Base-by-base conservation (phyloP, 805 yeast species). In the Nakazawaea ernobii region DNA sequence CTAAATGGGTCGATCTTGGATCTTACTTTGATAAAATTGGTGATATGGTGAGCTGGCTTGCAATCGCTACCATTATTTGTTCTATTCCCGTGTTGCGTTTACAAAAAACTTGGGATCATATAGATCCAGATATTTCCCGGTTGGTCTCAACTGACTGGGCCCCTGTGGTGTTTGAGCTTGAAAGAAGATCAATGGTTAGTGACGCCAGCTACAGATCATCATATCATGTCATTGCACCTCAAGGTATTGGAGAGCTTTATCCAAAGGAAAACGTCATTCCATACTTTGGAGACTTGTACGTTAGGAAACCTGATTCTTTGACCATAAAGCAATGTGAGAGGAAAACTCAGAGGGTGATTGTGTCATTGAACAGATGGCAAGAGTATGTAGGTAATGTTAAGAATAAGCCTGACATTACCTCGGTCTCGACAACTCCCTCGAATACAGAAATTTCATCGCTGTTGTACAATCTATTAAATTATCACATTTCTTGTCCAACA, bases 1-100 rank as follows among this genome's bases (percentile, higher is more conserved):
- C 81, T 41, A 84, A 80, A 59, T 92, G 98, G 98, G 85, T 91
- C 38, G 80, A 81, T 51, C 70, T 92, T 39, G 98, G 97, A 3
- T 79, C 84, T 52, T 68, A 71, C 27, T 77, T 92, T 52, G 94
- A 88, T 57, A 78, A 77, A 50, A 68, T 78, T 29, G 98, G 98
- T 43, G 95, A 92, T 60, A 88, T 89, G 91, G 91, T 90, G 0
- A 83, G 94, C 29, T 92, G 97, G 97, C 68, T 89, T 24, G 96
- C 96, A 0, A 80, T 92, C 54, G 88, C 96, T 1, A 82, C 94
- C 0, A 74, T 85, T 1, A 73, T 91, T 1, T 84, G 96, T 57
- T 86, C 95, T 0, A 79, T 84, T 46, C 95, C 97, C 0, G 72
- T 92, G 1, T 67, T 92, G 49, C 75, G 98, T 53, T 69, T 92